phyloP scores from a whole-genome alignment of 2,329 filamentous ascomycete genomes.

The Colletotrichum sp. region DNA sequence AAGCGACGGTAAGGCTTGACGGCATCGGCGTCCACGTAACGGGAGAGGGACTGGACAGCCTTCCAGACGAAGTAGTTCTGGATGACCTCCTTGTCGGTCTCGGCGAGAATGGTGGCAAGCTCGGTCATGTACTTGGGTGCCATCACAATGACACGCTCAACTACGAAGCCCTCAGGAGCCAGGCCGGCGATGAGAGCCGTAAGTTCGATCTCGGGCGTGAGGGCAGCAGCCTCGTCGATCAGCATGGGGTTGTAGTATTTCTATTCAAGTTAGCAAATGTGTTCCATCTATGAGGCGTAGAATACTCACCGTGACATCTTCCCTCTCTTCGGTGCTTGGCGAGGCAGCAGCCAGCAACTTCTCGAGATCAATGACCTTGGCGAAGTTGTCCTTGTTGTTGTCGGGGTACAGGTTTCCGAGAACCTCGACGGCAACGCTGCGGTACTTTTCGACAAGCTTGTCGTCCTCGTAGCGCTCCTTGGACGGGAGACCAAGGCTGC shows the following conservation, averaged over 20 bases:
- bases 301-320: conserved; percentile 60
- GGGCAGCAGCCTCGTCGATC: conserved; percentile 56
- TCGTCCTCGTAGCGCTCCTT: conserved; percentile 66
- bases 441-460: conserved; percentile 57
- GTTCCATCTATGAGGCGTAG: background rate
- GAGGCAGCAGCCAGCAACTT: conserved; percentile 64
- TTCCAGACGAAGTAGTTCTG: conserved; percentile 72
- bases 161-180: conserved; percentile 53
- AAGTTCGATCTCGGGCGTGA: conserved; percentile 63
- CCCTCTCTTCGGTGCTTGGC: conserved; percentile 60
- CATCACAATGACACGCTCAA: conserved; percentile 60
- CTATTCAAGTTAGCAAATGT: conserved; percentile 24
- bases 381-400: conserved; percentile 42
- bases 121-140: conserved; percentile 66
- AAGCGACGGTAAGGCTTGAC: conserved; percentile 66
- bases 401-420: conserved; percentile 35
- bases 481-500: conserved; percentile 63
- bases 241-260: conserved; percentile 71
- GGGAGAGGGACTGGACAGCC: conserved; percentile 56
- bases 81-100: conserved; percentile 59
- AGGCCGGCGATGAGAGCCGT: conserved; percentile 56
- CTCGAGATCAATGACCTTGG: conserved; percentile 59
- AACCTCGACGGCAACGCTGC: conserved; percentile 28
- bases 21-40: conserved; percentile 62
- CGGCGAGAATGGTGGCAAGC: conserved; percentile 58